Conservation (phyloP, 371 early-diverging fungal genomes). For the Mucor indicus region DNA sequence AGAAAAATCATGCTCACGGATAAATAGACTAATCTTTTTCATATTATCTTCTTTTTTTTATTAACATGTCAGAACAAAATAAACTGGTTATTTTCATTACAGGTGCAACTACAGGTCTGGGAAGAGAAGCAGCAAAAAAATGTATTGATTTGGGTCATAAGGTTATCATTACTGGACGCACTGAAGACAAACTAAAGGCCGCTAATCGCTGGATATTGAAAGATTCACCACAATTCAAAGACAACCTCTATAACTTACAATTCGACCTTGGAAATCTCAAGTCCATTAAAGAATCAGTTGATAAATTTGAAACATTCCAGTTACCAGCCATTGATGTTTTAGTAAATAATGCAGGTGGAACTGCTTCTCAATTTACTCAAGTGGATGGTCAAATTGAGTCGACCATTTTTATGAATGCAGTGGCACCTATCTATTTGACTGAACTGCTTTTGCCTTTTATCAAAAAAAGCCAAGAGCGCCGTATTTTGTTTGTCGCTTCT, state of each 20-base stretch:
- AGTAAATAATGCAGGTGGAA: slow-evolving; percentile 36
- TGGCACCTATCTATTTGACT: slow-evolving; percentile 37
- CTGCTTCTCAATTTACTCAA: slow-evolving; percentile 4
- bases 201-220: slow-evolving; percentile 15
- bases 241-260: slow-evolving; percentile 12
- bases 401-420: slow-evolving; percentile 32
- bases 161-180: slow-evolving; percentile 38
- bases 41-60: too few species aligned
- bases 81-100: slow-evolving; percentile 33
- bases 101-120: slow-evolving; percentile 36
- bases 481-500: slow-evolving; percentile 35
- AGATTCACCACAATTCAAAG: not conserved
- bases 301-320: slow-evolving; percentile 10
- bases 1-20: too few species aligned
- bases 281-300: slow-evolving; percentile 22
- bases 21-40: too few species aligned
- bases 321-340: slow-evolving; percentile 23
- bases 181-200: slow-evolving; percentile 12
- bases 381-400: slow-evolving; percentile 19
- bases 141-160: slow-evolving; percentile 24
- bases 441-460: slow-evolving; percentile 19
- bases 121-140: slow-evolving; percentile 27
- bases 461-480: slow-evolving; percentile 12
- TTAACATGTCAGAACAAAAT: too few species aligned
- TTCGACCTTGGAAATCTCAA: slow-evolving; percentile 26